A percentile compares a stretch with the other conserved stretches of the same genome.
These are phyloP conservation scores for Cercophora sp. DNA, from an alignment of 495 filamentous ascomycete genomes.

Conservation along the genomic window DNA sequence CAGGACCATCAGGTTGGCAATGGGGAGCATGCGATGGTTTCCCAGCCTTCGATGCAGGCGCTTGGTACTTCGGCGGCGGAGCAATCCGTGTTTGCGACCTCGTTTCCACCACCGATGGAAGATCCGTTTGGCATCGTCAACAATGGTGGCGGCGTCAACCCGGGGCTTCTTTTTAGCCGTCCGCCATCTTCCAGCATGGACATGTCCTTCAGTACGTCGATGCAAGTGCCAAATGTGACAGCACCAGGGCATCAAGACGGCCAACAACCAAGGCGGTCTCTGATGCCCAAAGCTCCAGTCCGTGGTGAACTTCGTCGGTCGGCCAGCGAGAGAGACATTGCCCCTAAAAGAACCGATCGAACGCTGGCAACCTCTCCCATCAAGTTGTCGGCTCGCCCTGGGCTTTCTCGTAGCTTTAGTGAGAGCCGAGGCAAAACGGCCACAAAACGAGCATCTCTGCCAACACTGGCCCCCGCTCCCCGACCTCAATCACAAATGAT, in stretches of 20 bases:
- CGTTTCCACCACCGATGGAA: constrained; percentile 37
- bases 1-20: constrained; percentile 29
- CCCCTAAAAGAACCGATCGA: constrained; percentile 36
- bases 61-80: constrained; percentile 35
- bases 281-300: constrained; percentile 21
- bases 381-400: constrained; percentile 46
- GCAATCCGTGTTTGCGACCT: constrained; percentile 34
- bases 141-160: constrained; percentile 36
- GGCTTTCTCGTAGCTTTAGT: constrained; percentile 59
- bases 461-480: constrained; percentile 34
- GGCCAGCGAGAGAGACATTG: constrained; percentile 37
- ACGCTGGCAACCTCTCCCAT: constrained; percentile 52
- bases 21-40: constrained; percentile 29
- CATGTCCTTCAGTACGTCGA: constrained; percentile 28
- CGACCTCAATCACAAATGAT: constrained; percentile 19
- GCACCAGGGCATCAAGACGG: constrained; percentile 20
- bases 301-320: constrained; percentile 39
- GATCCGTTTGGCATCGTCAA: constrained; percentile 40
- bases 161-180: constrained; percentile 45
- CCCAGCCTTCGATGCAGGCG: constrained; percentile 35
- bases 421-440: constrained; percentile 43
- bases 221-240: constrained; percentile 27
- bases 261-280: constrained; percentile 11
- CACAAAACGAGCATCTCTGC: constrained; percentile 26
- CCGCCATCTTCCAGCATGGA: constrained; percentile 43